These are phyloP conservation scores for Pyrenophora tritici-repentis DNA, from an alignment of 2,329 filamentous ascomycete species.

Conservation along the genomic window DNA sequence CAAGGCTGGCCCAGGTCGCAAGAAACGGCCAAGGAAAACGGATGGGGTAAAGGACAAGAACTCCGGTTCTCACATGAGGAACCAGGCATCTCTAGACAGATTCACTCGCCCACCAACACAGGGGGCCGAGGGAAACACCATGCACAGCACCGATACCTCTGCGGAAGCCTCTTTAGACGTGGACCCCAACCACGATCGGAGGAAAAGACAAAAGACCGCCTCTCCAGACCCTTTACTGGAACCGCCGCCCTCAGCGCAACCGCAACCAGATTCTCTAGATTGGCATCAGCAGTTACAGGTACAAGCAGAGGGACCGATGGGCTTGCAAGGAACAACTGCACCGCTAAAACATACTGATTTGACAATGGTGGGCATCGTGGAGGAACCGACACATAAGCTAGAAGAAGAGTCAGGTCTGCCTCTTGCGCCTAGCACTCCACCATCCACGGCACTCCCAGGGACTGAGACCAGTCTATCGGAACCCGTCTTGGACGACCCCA, in stretches of 20 bases:
- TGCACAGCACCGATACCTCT: neutral
- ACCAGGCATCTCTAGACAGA: conserved; percentile 34
- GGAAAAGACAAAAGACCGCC: conserved; percentile 48
- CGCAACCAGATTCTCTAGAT: conserved; percentile 11
- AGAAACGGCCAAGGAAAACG: conserved; percentile 33
- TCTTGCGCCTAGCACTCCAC: neutral
- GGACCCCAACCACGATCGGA: conserved; percentile 37
- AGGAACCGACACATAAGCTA: neutral
- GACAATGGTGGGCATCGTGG: conserved; percentile 6
- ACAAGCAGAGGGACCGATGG: conserved; percentile 20
- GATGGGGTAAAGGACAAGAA: conserved; percentile 22
- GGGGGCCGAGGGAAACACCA: neutral
- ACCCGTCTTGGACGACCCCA: neutral
- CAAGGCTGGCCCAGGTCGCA: conserved; percentile 20
- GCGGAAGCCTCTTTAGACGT: conserved; percentile 28
- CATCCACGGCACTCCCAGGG: neutral
- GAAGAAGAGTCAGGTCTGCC: neutral
- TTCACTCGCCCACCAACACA: conserved; percentile 28
- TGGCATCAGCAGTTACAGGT: conserved; percentile 39
- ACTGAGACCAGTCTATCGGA: neutral
- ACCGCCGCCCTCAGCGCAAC: neutral
- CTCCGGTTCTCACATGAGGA: conserved; percentile 12
- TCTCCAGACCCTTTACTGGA: conserved; percentile 25
- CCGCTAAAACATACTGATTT: neutral
- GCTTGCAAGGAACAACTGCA: neutral